Percentiles rank a stretch among this genome's conserved stretches.
Conservation (phyloP, 176 grass and related monocot species). For the Paspalum notatum region DNA sequence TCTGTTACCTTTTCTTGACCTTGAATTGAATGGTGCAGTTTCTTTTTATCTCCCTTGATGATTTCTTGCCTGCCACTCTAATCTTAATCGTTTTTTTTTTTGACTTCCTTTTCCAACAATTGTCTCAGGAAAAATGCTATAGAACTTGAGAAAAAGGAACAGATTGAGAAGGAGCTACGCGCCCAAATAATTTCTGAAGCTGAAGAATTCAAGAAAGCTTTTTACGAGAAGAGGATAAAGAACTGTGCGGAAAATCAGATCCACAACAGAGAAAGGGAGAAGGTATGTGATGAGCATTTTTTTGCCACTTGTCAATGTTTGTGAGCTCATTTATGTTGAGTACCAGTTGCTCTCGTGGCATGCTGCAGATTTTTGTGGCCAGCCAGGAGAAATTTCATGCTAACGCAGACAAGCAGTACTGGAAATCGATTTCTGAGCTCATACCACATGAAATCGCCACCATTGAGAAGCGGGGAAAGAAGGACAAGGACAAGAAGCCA, state of each 20-base stretch:
- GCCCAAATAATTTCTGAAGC: slow-evolving; percentile 82
- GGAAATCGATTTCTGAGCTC: slow-evolving; percentile 92
- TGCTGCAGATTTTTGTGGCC: slow-evolving; percentile 60
- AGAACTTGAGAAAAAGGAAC: slow-evolving; percentile 84
- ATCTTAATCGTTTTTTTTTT: background rate
- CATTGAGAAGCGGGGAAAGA: slow-evolving; percentile 85
- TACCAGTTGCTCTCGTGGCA: background rate
- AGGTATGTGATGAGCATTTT: slow-evolving; percentile 45
- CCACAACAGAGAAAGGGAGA: slow-evolving; percentile 89
- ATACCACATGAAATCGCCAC: slow-evolving; percentile 88
- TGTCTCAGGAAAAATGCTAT: slow-evolving; percentile 83
- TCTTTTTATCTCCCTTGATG: background rate
- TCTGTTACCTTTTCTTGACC: background rate
- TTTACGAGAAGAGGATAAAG: slow-evolving; percentile 82
- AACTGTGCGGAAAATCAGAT: slow-evolving; percentile 61
- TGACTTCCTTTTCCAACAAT: background rate
- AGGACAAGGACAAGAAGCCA: slow-evolving; percentile 90
- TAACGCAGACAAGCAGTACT: slow-evolving; percentile 77
- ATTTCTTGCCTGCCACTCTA: background rate
- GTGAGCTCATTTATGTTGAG: background rate
- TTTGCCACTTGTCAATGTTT: background rate
- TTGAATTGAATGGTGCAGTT: background rate
- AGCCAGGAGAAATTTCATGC: slow-evolving; percentile 88
- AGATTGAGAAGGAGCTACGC: slow-evolving; percentile 74
- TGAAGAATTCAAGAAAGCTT: slow-evolving; percentile 84